Evolutionary conservation across 768 basidiomycete species (phyloP).

Genomic region (Rhizopogon salebrosus): DNA sequence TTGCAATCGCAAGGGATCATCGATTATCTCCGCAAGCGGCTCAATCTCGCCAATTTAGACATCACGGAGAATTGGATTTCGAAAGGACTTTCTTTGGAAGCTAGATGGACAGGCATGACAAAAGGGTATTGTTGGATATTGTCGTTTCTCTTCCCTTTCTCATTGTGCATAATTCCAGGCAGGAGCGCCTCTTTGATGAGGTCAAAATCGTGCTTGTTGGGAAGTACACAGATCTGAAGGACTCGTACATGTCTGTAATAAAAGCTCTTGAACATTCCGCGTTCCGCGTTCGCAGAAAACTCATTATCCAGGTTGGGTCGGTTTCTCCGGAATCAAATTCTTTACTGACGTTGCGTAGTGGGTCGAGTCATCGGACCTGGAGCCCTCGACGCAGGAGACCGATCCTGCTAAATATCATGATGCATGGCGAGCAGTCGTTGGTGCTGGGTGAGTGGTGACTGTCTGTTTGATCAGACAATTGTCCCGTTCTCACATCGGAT

Average conservation of each 20-base stretch:
- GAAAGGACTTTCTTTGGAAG: slow-evolving; percentile 60
- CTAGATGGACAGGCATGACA: slow-evolving; percentile 81
- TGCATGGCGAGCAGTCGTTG: slow-evolving; percentile 89
- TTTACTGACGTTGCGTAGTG: slow-evolving; percentile 45
- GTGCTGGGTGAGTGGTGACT: slow-evolving; percentile 60
- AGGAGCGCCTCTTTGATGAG: slow-evolving; percentile 86
- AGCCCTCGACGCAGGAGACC: slow-evolving; percentile 71
- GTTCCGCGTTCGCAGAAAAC: slow-evolving; percentile 83
- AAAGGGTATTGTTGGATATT: slow-evolving; percentile 45
- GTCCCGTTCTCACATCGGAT: slow-evolving; percentile 6
- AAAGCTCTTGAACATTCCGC: slow-evolving; percentile 97
- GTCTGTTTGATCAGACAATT: background rate
- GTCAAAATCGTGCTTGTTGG: slow-evolving; percentile 91
- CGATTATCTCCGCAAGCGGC: slow-evolving; percentile 71
- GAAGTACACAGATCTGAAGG: slow-evolving; percentile 95
- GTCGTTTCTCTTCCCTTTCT: background rate
- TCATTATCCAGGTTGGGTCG: slow-evolving; percentile 65
- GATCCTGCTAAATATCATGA: slow-evolving; percentile 90
- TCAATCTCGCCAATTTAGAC: slow-evolving; percentile 61
- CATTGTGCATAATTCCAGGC: slow-evolving; percentile 41
- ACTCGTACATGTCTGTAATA: slow-evolving; percentile 97
- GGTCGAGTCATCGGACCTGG: slow-evolving; percentile 94
- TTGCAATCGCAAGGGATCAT: slow-evolving; percentile 92
- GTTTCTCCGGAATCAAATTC: slow-evolving; percentile 4
- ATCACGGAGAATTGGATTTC: slow-evolving; percentile 52